phyloP scores from a whole-genome alignment of 257 asterid species.

The Nicotiana sylvestris region DNA sequence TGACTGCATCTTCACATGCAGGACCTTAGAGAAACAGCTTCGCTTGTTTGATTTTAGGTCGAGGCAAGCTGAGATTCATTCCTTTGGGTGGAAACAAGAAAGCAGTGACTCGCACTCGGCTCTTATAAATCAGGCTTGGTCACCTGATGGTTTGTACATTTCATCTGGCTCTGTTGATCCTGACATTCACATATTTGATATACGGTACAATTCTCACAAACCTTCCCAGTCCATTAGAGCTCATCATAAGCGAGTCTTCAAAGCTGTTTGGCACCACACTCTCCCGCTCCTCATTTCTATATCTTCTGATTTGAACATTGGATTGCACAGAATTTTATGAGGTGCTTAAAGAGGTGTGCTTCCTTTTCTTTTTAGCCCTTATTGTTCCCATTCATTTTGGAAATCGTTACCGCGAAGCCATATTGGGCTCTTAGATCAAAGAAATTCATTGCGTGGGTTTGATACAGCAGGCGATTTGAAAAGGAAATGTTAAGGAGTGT shows the following conservation, averaged over 20 bases:
- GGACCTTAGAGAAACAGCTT: conserved; percentile 79
- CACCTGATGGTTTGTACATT: conserved; percentile 78
- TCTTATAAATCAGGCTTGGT: conserved; percentile 85
- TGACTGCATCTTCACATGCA: conserved; percentile 22
- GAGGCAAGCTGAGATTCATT: conserved; percentile 54
- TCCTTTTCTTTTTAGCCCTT: not conserved
- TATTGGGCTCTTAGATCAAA: not conserved
- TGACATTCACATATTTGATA: conserved; percentile 70
- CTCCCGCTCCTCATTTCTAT: conserved; percentile 81
- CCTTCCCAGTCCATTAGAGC: conserved; percentile 77
- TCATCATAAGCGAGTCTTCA: conserved; percentile 89
- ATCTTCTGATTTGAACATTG: conserved; percentile 82
- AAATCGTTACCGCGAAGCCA: not conserved
- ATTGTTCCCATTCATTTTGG: not conserved
- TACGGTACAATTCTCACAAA: conserved; percentile 49
- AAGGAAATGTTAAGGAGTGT: not conserved
- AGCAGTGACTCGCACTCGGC: conserved; percentile 86
- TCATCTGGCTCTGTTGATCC: conserved; percentile 95
- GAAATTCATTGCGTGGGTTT: not conserved
- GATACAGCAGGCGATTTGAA: not conserved
- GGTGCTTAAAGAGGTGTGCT: not conserved
- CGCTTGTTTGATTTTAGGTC: conserved; percentile 63
- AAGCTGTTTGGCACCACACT: conserved; percentile 82
- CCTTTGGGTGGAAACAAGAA: conserved; percentile 91
- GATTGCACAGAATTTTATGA: conserved; percentile 52